Evolutionary conservation across 2,329 filamentous ascomycete genomes (phyloP).

Genomic region (Exophiala spinifera): DNA sequence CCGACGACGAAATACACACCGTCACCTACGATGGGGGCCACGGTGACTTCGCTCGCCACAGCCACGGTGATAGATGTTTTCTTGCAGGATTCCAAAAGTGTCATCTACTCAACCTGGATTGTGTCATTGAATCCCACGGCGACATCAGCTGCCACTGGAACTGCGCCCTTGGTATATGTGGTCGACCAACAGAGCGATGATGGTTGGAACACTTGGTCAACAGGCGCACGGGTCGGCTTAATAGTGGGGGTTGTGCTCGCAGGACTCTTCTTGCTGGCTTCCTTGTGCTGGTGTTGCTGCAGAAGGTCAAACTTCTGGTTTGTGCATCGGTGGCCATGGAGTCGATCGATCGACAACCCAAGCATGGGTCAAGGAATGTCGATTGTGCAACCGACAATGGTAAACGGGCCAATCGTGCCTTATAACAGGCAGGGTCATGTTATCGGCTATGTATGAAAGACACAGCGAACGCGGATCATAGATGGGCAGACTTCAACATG

Average conservation of each 20-base stretch:
- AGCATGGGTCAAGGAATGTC: background rate
- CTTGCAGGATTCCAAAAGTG: constrained; percentile 17
- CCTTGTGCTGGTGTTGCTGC: constrained; percentile 20
- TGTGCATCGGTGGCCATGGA: constrained; percentile 17
- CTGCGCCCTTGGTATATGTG: constrained; percentile 13
- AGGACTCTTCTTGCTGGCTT: constrained; percentile 26
- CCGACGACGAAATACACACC: constrained; percentile 20
- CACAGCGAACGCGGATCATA: no score
- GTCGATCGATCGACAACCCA: background rate
- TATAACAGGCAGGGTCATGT: constrained; percentile 1
- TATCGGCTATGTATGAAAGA: background rate
- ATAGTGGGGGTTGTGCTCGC: constrained; percentile 30
- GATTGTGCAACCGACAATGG: constrained; percentile 14
- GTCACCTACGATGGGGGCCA: constrained; percentile 1
- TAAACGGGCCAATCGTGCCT: constrained; percentile 16
- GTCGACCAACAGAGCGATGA: constrained; percentile 6
- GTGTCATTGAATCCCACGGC: constrained; percentile 10
- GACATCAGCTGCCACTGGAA: background rate
- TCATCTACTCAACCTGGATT: constrained; percentile 23
- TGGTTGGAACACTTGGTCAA: constrained; percentile 31
- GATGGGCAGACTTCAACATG: background rate
- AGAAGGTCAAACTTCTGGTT: constrained; percentile 25
- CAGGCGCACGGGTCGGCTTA: constrained; percentile 30
- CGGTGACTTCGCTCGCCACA: constrained; percentile 18
- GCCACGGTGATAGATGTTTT: constrained; percentile 25